Base-by-base conservation (phyloP, 192 early-diverging fungal species). In the Mortierella antarctica region DNA sequence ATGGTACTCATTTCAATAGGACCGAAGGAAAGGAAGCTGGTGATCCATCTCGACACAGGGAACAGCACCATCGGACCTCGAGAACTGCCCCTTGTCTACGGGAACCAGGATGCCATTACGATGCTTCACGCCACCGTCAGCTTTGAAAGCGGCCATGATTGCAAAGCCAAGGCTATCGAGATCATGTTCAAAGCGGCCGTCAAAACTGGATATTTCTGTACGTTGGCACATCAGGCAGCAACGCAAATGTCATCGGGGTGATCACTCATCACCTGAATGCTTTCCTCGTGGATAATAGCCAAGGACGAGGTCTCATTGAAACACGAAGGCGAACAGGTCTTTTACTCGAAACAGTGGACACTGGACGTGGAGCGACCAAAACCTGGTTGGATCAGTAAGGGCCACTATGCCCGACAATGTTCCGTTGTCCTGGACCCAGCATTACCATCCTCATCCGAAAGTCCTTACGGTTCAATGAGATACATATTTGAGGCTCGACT, bases 401-500 rank as follows among this genome's bases (percentile, higher is more conserved):
- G 71, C 5, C 49, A 20, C 52, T 73, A 73, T 51, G 71, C 46
- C 9, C 62, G 71, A 2, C 56, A 59, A 57, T 63, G 62, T 39
- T 65, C 57, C 8, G 71, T 73, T 0, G 11, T 65, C 41, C 62
- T 73, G 0, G 71, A 73, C 39, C 63, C 71, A 15, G 42, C 56
- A 18, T 45, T 65, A 12, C 71, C 71, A 2, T 73, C 71, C 5
- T 73, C 71, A 1, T 46, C 18, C 40, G 54, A 59, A 12, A 58
- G 47, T 20, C 18, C 52, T 5, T 73, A 65, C 50, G 71, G 71
- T 6, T 65, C 62, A 12, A 73, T 73, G 71, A 18, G 40, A 17
- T 73, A 73, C 55, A 18, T 46, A 10, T 73, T 73, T 58, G 71
- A 73, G 57, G 63, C 71, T 5, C 71, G 71, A 6, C 49, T 73